Conservation (phyloP, 148 eudicot species). For the Selenicereus undatus region DNA sequence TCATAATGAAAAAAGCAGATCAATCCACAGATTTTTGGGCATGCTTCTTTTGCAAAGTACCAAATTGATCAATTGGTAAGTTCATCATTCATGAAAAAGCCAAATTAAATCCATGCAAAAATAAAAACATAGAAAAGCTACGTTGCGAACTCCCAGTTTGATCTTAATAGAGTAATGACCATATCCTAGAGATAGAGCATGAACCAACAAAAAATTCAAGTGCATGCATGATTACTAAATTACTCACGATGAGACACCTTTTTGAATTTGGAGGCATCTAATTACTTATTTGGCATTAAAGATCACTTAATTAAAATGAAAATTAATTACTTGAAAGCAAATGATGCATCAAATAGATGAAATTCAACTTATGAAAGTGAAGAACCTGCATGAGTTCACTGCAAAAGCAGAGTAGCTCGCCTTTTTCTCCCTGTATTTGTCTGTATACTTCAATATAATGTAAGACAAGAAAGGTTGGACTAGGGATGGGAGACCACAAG, state of each 20-base stretch:
- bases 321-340: not conserved
- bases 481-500: not conserved
- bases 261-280: not conserved
- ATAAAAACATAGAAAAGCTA: not conserved
- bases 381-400: not conserved
- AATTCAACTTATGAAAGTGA: not conserved
- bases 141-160: not conserved
- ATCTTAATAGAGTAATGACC: no score
- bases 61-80: slow-evolving; percentile 8
- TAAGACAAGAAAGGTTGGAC: not conserved
- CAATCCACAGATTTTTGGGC: not conserved
- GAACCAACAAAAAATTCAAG: no score
- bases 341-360: not conserved
- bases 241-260: no score
- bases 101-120: not conserved
- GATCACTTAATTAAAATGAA: not conserved
- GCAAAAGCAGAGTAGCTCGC: not conserved
- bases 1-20: slow-evolving; percentile 1
- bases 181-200: no score
- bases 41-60: slow-evolving; percentile 28
- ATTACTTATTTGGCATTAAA: not conserved
- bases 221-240: no score
- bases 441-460: no score
- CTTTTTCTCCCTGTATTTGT: not conserved
- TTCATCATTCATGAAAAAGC: not conserved